Conservation (phyloP, 176 grass and related monocot genomes). For the Secale cereale region DNA sequence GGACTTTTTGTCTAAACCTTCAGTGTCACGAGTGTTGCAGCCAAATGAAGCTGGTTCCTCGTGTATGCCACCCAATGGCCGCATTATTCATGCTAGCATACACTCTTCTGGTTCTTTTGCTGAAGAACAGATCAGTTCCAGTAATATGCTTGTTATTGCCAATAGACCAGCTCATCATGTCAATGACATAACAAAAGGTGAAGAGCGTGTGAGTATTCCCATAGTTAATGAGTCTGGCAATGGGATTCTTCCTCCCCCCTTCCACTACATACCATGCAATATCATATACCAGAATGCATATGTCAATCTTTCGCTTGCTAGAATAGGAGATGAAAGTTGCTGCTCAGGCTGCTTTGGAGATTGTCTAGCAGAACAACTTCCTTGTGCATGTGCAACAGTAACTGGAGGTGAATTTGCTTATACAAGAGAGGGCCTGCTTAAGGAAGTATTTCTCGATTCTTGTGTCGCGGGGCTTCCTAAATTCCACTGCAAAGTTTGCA, state of each 20-base stretch:
- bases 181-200: slow-evolving; percentile 77
- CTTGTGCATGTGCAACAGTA: slow-evolving; percentile 77
- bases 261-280: slow-evolving; percentile 76
- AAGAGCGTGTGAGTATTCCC: slow-evolving; percentile 67
- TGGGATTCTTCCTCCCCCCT: slow-evolving; percentile 55
- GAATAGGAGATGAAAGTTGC: slow-evolving; percentile 84
- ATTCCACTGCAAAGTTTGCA: slow-evolving; percentile 33
- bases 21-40: not conserved
- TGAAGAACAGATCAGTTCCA: slow-evolving; percentile 23
- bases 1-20: not conserved
- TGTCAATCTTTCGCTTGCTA: slow-evolving; percentile 65
- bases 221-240: slow-evolving; percentile 36
- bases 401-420: slow-evolving; percentile 81
- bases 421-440: slow-evolving; percentile 55
- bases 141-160: slow-evolving; percentile 25
- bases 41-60: slow-evolving; percentile 18
- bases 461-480: not conserved
- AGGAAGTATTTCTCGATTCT: slow-evolving; percentile 54
- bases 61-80: not conserved
- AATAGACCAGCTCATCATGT: slow-evolving; percentile 46
- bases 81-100: not conserved
- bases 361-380: slow-evolving; percentile 56
- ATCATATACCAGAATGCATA: slow-evolving; percentile 61
- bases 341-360: slow-evolving; percentile 68
- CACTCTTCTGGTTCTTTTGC: not conserved